A percentile compares a stretch with the other conserved stretches of the same genome.
Evolutionary conservation across 306 rosid species (phyloP).

Genomic region (Cicer pinnatifidum): DNA sequence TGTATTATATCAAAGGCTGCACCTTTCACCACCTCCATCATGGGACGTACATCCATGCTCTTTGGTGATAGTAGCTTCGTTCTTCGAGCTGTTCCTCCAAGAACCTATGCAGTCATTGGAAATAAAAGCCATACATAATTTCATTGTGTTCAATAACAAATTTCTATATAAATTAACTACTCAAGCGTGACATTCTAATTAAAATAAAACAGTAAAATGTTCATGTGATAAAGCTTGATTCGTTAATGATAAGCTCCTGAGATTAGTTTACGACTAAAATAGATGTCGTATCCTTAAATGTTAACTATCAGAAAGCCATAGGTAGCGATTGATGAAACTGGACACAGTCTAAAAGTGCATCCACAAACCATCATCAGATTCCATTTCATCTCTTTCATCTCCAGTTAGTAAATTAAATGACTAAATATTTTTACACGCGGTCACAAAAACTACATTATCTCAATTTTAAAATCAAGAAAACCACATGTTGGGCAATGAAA

Average conservation of each 20-base stretch:
- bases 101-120: slow-evolving; percentile 59
- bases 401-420: neutral
- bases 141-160: slow-evolving; percentile 18
- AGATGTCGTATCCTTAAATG: slow-evolving; percentile 1
- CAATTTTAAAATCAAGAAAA: slow-evolving; percentile 6
- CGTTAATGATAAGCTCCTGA: slow-evolving; percentile 4
- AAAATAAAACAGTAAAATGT: slow-evolving; percentile 22
- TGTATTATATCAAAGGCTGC: slow-evolving; percentile 93
- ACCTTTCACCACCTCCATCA: slow-evolving; percentile 99
- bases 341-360: neutral
- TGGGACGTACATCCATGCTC: slow-evolving; percentile 97
- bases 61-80: slow-evolving; percentile 86
- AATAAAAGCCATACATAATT: neutral
- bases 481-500: neutral
- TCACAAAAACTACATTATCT: slow-evolving; percentile 11
- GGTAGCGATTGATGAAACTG: no score
- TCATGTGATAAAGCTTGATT: slow-evolving; percentile 3
- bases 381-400: slow-evolving; percentile 1
- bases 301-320: neutral
- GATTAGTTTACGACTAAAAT: slow-evolving; percentile 23
- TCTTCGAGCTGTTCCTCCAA: slow-evolving; percentile 93
- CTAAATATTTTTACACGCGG: neutral
- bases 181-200: slow-evolving; percentile 5
- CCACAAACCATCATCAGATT: slow-evolving; percentile 33
- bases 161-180: slow-evolving; percentile 7